Percentiles rank a stretch among this genome's conserved stretches.
phyloP scores from a whole-genome alignment of 257 asterid genomes.

The Avicennia marina region DNA sequence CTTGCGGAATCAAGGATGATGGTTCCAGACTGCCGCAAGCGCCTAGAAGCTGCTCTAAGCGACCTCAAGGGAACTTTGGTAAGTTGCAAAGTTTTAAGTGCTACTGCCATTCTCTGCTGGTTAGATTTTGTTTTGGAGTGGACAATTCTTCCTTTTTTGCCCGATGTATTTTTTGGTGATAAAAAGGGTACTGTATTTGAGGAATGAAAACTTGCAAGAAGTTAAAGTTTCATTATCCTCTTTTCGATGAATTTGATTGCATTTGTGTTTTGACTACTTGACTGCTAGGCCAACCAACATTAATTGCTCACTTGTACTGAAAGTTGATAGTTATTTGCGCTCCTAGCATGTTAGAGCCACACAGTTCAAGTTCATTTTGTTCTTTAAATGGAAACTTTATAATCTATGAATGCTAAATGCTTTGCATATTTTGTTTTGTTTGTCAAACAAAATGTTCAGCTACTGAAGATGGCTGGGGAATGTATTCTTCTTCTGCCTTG shows the following conservation, averaged over 20 bases:
- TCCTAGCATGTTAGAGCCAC: too few species aligned
- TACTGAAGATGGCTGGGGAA: neutral
- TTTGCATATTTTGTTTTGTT: too few species aligned
- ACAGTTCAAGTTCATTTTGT: too few species aligned
- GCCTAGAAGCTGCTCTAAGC: constrained; percentile 61
- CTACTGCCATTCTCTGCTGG: neutral
- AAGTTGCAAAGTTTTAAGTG: constrained; percentile 11
- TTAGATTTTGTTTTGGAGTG: neutral
- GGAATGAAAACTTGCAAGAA: constrained; percentile 1
- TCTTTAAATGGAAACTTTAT: too few species aligned
- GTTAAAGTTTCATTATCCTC: neutral
- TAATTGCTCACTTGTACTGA: too few species aligned
- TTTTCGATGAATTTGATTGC: neutral
- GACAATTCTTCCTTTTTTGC: too few species aligned
- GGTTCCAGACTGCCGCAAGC: constrained; percentile 94
- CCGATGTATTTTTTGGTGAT: neutral
- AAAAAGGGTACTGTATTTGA: neutral
- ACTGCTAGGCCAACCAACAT: too few species aligned
- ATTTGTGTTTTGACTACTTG: neutral
- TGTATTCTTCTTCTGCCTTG: neutral
- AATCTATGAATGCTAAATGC: too few species aligned
- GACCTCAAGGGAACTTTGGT: constrained; percentile 78
- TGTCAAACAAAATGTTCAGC: too few species aligned
- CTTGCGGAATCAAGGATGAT: constrained; percentile 93
- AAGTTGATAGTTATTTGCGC: too few species aligned